Evolutionary conservation across 2,329 filamentous ascomycete genomes (phyloP).

Genomic region (Ophiobolus disseminans): DNA sequence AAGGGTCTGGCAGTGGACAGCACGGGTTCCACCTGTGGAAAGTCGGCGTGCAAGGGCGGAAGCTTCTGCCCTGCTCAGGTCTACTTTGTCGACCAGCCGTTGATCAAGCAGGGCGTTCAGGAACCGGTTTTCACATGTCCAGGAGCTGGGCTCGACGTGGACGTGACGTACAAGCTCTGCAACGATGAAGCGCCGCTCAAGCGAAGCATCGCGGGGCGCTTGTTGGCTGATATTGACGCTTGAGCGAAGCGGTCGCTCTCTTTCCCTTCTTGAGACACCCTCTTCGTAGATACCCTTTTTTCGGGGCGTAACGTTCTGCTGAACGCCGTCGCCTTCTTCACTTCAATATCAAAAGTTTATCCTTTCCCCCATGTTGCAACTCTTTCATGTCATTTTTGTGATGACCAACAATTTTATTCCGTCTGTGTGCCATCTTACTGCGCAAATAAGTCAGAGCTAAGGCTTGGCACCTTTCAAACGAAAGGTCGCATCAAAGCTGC

Average conservation of each 20-base stretch:
- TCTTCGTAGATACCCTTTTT: background rate
- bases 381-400: background rate
- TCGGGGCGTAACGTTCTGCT: background rate
- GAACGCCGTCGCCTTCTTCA: background rate
- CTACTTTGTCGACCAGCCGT: slow-evolving; percentile 33
- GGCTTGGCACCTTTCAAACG: background rate
- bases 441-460: too few species aligned
- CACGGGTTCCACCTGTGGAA: slow-evolving; percentile 18
- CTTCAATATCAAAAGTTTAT: background rate
- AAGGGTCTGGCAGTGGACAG: slow-evolving; percentile 29
- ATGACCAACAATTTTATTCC: too few species aligned
- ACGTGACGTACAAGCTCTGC: slow-evolving; percentile 33
- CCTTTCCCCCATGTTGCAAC: background rate
- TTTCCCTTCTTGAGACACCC: background rate
- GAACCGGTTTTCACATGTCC: slow-evolving; percentile 36
- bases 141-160: slow-evolving; percentile 20
- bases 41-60: slow-evolving; percentile 21
- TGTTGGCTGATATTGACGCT: slow-evolving; percentile 13
- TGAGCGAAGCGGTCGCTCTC: background rate
- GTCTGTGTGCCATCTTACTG: too few species aligned
- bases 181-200: slow-evolving; percentile 23
- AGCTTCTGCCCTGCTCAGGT: slow-evolving; percentile 33
- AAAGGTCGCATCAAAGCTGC: background rate
- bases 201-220: slow-evolving; percentile 33
- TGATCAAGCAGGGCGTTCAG: slow-evolving; percentile 26